Percentiles rank a stretch among this genome's conserved stretches.
Evolutionary conservation across 352 stramenopile species (phyloP).

Genomic region (Thalassiosira exigua): DNA sequence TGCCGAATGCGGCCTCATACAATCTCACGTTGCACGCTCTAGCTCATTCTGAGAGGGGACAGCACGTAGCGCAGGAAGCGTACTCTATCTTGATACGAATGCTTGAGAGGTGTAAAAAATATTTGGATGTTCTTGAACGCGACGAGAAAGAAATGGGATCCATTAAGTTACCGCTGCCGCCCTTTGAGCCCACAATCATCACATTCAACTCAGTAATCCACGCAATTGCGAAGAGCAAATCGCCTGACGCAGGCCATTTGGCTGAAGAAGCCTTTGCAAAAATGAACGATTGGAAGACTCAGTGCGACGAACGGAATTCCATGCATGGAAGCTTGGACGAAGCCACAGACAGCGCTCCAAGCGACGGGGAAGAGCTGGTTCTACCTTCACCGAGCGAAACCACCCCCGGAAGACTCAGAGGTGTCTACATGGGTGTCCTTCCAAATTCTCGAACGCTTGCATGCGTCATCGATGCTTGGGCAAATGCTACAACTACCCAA

Average conservation of each 20-base stretch:
- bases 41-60: slow-evolving; percentile 37
- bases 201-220: slow-evolving; percentile 55
- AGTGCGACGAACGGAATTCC: slow-evolving; percentile 22
- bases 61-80: slow-evolving; percentile 14
- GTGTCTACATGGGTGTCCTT: slow-evolving; percentile 36
- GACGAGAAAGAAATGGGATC: background rate
- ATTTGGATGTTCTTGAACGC: slow-evolving; percentile 13
- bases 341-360: background rate
- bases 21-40: slow-evolving; percentile 48
- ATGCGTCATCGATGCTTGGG: slow-evolving; percentile 49
- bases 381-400: no score
- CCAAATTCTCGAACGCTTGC: slow-evolving; percentile 47
- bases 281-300: slow-evolving; percentile 44
- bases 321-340: background rate
- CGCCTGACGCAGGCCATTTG: slow-evolving; percentile 29
- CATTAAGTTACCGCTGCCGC: slow-evolving; percentile 17
- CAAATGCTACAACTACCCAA: slow-evolving; percentile 8
- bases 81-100: slow-evolving; percentile 42
- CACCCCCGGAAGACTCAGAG: background rate
- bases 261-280: slow-evolving; percentile 33
- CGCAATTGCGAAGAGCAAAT: slow-evolving; percentile 47
- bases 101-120: slow-evolving; percentile 43
- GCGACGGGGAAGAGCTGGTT: background rate
- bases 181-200: slow-evolving; percentile 45
- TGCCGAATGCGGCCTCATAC: slow-evolving; percentile 54